These are phyloP conservation scores for Jatropha podagrica DNA, from an alignment of 441 rosid species.

Conservation along the genomic window DNA sequence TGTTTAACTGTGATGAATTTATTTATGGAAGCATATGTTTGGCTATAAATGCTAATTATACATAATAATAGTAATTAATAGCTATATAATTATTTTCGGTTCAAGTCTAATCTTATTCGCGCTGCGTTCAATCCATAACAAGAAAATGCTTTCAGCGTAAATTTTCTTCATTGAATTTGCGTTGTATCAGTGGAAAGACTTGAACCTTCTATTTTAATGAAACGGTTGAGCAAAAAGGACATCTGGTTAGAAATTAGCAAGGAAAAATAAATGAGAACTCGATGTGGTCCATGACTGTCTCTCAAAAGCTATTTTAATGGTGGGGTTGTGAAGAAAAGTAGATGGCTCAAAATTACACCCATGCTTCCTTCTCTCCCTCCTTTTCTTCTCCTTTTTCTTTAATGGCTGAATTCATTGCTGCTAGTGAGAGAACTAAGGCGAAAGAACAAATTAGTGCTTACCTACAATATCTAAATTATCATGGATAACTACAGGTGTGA, in stretches of 20 bases:
- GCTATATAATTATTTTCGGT: no score
- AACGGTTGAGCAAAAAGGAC: constrained; percentile 15
- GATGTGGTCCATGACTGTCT: constrained; percentile 1
- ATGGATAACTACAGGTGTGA: no score
- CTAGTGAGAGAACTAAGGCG: no score
- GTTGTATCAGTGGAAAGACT: not conserved
- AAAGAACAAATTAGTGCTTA: not conserved
- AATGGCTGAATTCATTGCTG: no score
- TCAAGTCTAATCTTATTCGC: no score
- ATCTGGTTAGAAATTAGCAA: not conserved
- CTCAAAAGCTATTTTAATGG: not conserved
- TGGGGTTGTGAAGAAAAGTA: not conserved
- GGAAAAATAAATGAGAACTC: constrained; percentile 14
- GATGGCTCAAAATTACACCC: not conserved
- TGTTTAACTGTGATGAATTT: not conserved
- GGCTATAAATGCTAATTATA: not conserved
- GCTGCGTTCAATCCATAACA: no score
- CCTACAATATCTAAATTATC: not conserved
- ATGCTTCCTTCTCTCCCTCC: not conserved
- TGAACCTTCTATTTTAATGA: not conserved
- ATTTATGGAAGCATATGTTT: not conserved
- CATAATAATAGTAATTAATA: no score
- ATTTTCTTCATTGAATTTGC: no score
- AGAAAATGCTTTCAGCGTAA: no score
- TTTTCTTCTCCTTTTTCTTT: no score